Base-by-base conservation (phyloP, 2,329 filamentous ascomycete species). In the Paecilomyces variotii region DNA sequence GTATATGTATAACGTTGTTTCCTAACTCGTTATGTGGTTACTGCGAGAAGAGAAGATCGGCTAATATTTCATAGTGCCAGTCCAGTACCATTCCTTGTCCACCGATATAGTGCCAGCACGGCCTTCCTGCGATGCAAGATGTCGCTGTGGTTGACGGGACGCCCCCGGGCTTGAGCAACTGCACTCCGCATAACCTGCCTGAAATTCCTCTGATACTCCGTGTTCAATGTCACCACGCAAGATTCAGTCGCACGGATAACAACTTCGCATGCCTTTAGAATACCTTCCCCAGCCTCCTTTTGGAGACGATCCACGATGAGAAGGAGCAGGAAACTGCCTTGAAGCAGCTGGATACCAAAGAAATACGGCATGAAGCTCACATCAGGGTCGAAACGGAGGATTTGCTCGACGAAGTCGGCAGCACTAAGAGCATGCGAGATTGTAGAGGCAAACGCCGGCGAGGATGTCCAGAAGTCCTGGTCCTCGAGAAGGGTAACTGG, bases 301-400 rank as follows among this genome's bases (percentile, higher is more conserved):
- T 92, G 88, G 59, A 96, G 79, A 76, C 96, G 96, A 73, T 96
- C 92, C 59, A 91, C 91, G 54, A 95, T 95, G 55, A 96, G 79
- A 0, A 96, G 82, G 50, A 96, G 79, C 55, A 96, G 76, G 73
- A 96, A 96, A 34, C 90, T 95, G 7, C 91, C 92, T 68, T 97
- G 92, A 19, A 97, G 78, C 3, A 96, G 81, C 72, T 96, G 96
- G 61, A 96, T 93, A 59, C 91, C 92, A 66, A 96, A 96, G 79
- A 96, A 96, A 79, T 95, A 96, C 1, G 92, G 91, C 91, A 96
- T 96, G 74, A 96, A 95, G 73, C 92, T 92, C 51, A 96, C 80
- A 60, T 93, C 91, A 0, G 92, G 91, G 69, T 97, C 92, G 69
- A 89, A 90, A 69, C 96, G 90, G 55, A 97, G 84, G 56, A 97